Conservation (phyloP, 768 basidiomycete species). For the Collybia nuda region DNA sequence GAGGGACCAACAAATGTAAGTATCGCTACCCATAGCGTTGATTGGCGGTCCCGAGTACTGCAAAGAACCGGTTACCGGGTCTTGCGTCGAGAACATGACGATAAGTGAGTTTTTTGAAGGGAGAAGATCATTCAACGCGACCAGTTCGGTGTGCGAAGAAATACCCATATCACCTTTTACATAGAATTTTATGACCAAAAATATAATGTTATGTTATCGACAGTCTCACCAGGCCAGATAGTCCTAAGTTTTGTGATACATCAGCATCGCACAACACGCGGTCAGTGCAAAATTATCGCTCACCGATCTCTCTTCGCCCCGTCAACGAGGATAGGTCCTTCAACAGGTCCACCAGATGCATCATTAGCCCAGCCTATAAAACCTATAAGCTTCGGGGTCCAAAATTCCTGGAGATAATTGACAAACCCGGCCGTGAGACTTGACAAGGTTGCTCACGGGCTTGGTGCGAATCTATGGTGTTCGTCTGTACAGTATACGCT, state of each 20-base stretch:
- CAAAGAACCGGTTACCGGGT: conserved; percentile 42
- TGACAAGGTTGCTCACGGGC: conserved; percentile 34
- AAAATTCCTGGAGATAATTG: no score
- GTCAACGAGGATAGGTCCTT: conserved; percentile 51
- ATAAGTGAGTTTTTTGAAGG: conserved; percentile 45
- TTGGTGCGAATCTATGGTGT: conserved; percentile 38
- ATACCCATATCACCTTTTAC: conserved; percentile 40
- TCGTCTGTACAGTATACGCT: conserved; percentile 54
- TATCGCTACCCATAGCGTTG: conserved; percentile 36
- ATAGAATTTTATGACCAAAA: neutral
- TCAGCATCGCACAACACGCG: neutral
- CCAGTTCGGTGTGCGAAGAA: conserved; percentile 35
- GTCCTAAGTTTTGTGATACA: conserved; percentile 14
- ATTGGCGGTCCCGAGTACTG: conserved; percentile 42
- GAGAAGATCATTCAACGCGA: conserved; percentile 30
- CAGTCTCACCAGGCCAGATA: conserved; percentile 21
- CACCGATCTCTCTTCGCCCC: conserved; percentile 53
- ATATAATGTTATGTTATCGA: neutral
- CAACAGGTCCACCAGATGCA: conserved; percentile 44
- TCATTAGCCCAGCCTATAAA: conserved; percentile 48
- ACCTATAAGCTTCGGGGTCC: neutral
- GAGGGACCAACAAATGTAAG: conserved; percentile 52
- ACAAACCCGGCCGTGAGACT: conserved; percentile 12
- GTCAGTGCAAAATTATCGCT: conserved; percentile 6
- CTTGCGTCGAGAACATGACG: conserved; percentile 49